Evolutionary conservation across 2,329 filamentous ascomycete species (phyloP), one percentile per base, ranked within the genome.

Genomic region (Cryphonectria naterciae): DNA sequence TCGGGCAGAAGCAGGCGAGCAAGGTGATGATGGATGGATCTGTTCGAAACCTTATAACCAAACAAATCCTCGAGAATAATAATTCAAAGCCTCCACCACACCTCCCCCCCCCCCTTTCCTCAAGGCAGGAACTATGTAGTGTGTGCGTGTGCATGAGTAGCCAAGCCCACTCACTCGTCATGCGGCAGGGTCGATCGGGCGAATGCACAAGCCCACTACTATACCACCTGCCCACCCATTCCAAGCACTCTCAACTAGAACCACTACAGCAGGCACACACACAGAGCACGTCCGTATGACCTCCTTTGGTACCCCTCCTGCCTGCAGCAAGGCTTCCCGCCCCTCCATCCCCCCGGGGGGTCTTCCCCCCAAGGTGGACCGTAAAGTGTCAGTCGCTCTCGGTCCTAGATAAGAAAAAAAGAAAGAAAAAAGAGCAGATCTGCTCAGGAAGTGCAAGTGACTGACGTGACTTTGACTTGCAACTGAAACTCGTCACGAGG

Each of bases 251-350:
- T 46, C 17, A 49, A 49, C 46, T n/a, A 19, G 43, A 46, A 17
- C 43, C 17, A 46, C 43, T 46, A 19, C 43, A 46, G 46, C 46
- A 49, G 46, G 19, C 46, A 49, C 22, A 46, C 43, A 46, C 39
- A 46, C 32, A 32, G 3, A 49, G 3, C 46, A 49, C 8, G 22
- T 49, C 67, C 41, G 64, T 64, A 67, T 64, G 64, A 67, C 70
- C 64, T 70, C 66, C 61, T 60, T 11, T 69, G 54, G 46, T n/a
- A 72, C 63, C 37, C 37, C 32, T 11, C 58, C 64, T 68, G 41
- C 65, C 46, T 67, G 65, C 65, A 60, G 65, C 65, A 43, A 35
- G 63, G 25, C 63, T 32, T 25, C 39, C 61, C 39, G 28, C 39
- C 11, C 35, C 28, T n/a, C n/a, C 22, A 15, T 13, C 60, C 68